Conservation (phyloP, 495 filamentous ascomycete species). For the Xylaria nigripes region DNA sequence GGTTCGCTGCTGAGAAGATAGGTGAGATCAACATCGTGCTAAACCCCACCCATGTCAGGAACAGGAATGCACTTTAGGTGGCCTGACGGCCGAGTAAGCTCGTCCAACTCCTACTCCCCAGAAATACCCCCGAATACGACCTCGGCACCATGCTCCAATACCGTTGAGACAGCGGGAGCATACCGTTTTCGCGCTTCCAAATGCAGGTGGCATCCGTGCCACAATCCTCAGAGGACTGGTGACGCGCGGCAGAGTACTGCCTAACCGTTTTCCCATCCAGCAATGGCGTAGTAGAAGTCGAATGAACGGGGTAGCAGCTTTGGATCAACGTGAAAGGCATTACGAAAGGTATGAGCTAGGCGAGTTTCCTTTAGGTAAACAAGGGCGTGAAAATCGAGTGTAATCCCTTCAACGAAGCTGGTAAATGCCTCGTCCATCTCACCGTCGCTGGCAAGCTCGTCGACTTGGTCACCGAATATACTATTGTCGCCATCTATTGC, state of each 20-base stretch:
- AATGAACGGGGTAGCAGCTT: conserved; percentile 35
- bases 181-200: conserved; percentile 43
- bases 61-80: conserved; percentile 44
- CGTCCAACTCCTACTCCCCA: not conserved
- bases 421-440: conserved; percentile 34
- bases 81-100: conserved; percentile 39
- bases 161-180: conserved; percentile 30
- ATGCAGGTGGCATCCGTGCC: conserved; percentile 50
- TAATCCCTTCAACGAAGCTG: conserved; percentile 28
- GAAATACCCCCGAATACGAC: not conserved
- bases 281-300: conserved; percentile 45
- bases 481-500: conserved; percentile 48
- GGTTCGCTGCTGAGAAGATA: conserved; percentile 38
- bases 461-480: conserved; percentile 34
- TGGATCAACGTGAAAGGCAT: conserved; percentile 46
- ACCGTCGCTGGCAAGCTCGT: conserved; percentile 33
- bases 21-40: conserved; percentile 40
- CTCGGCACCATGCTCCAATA: conserved; percentile 47
- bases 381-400: conserved; percentile 40
- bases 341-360: conserved; percentile 35
- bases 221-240: conserved; percentile 45
- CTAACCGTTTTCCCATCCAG: conserved; percentile 51
- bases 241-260: conserved; percentile 47
- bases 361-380: conserved; percentile 46
- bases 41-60: conserved; percentile 43